phyloP scores from a whole-genome alignment of 148 eudicot genomes.

The Linanthus parryae region DNA sequence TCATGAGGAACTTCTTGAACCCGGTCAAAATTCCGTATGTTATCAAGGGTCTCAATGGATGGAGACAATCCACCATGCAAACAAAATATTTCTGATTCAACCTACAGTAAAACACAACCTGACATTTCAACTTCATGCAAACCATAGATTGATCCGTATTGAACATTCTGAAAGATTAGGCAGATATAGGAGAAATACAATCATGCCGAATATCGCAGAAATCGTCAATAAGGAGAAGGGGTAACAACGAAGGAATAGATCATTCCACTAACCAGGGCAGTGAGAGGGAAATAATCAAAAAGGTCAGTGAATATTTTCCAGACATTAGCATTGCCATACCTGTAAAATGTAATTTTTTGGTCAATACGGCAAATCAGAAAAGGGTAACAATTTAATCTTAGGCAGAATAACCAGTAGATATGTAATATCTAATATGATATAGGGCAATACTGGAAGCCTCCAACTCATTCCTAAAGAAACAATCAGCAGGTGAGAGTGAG shows the following conservation, averaged over 20 bases:
- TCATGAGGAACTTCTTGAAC: constrained; percentile 99
- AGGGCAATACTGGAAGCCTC: too few relatives aligned
- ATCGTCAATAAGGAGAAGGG: not conserved
- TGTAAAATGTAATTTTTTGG: constrained; percentile 25
- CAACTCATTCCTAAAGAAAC: too few relatives aligned
- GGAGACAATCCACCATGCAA: constrained; percentile 99
- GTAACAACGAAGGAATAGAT: not conserved
- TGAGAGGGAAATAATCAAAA: constrained; percentile 94
- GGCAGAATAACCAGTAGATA: too few relatives aligned
- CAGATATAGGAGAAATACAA: too few relatives aligned
- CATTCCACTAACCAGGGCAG: constrained; percentile 78
- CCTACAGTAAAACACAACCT: constrained; percentile 31
- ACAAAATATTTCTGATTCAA: constrained; percentile 97
- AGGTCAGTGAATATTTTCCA: constrained; percentile 99
- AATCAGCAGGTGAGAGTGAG: too few relatives aligned
- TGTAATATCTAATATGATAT: too few relatives aligned
- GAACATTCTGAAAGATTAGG: too few relatives aligned
- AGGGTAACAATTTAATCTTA: too few relatives aligned
- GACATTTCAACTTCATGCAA: not conserved
- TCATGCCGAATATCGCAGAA: too few relatives aligned
- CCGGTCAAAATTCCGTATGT: constrained; percentile 91
- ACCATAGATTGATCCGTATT: too few relatives aligned
- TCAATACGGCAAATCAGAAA: too few relatives aligned
- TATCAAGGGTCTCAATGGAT: constrained; percentile 93
- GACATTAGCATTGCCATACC: constrained; percentile 98